Conservation (phyloP, 23 red algal genomes). For the Agarophyton chilense region DNA sequence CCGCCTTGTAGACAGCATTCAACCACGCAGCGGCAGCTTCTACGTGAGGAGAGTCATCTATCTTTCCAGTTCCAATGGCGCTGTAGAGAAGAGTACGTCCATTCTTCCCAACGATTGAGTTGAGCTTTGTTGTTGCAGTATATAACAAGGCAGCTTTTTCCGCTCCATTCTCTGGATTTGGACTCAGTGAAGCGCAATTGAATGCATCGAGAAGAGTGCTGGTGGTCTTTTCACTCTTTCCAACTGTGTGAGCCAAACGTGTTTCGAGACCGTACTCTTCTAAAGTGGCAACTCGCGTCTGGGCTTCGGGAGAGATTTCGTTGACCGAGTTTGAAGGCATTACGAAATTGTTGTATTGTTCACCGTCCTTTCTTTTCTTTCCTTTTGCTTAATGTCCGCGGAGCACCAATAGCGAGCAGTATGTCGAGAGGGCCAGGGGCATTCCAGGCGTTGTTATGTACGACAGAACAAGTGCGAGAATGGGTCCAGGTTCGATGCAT, state of each 20-base stretch:
- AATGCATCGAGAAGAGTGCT: conserved; percentile 42
- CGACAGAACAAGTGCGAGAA: too few relatives aligned
- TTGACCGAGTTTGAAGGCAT: conserved; percentile 22
- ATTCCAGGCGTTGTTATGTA: too few relatives aligned
- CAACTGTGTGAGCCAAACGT: conserved; percentile 26
- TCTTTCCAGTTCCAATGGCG: conserved; percentile 65
- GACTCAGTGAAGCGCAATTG: conserved; percentile 3
- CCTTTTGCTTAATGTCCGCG: background rate
- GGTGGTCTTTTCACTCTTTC: conserved; percentile 48
- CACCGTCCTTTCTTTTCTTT: background rate
- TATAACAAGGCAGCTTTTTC: conserved; percentile 62
- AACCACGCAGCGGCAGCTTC: conserved; percentile 85
- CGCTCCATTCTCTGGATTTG: background rate
- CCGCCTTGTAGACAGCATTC: conserved; percentile 15
- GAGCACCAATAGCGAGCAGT: too few relatives aligned
- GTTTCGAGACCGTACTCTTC: conserved; percentile 49
- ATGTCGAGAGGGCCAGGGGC: too few relatives aligned
- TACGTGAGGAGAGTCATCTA: conserved; percentile 71
- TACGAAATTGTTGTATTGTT: background rate
- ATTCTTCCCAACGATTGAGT: conserved; percentile 21
- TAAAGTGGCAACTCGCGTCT: conserved; percentile 16
- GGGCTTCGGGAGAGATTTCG: conserved; percentile 1
- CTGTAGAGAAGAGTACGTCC: conserved; percentile 69
- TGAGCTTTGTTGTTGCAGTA: conserved; percentile 75
- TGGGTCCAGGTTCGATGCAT: background rate